Evolutionary conservation across 345 rosid species (phyloP), one percentile per base, ranked within the genome.

Genomic region (Crucihimalaya himalaica): DNA sequence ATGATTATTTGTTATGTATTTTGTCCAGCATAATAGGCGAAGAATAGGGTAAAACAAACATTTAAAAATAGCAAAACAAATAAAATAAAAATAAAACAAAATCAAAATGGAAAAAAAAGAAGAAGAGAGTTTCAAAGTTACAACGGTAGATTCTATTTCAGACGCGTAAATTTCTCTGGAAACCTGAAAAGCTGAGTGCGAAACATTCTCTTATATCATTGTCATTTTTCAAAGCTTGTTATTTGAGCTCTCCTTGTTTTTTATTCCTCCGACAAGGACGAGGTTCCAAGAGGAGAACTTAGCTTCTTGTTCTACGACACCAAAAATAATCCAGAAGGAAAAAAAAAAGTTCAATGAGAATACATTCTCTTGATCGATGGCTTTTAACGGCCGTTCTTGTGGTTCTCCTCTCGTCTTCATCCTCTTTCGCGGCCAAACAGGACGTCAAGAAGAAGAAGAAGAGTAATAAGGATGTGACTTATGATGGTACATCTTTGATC

Each of bases 191-290:
- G 46, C 4, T 39, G 39, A 50, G 52, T 61, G 70, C 70, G 27
- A 70, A 69, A 68, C 55, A 62, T 62, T 70, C 75, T 76, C 79
- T 69, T 76, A 76, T 76, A 76, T 76, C 53, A 76, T 69, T 25
- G 20, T 35, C 75, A 45, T 54, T 43, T 37, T 10, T 28, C 52
- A 46, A 15, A 53, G 7, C 57, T 46, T 76, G 43, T 63, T 69
- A 61, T 45, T 76, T 76, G 79, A 76, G 66, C 75, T 76, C 75
- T 70, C 75, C 71, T 70, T 76, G 71, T 70, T 76, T 63, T 68
- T 70, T 18, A 54, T 69, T 55, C 80, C 66, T 76, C 75, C 65
- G 51, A 76, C 75, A 76, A 69, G 80, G 80, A 76, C 64, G 75
- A 69, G 75, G 71, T 76, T 70, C 80, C 79, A 69, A 55, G 51